Percentiles rank a stretch among this genome's conserved stretches.
phyloP scores from a whole-genome alignment of 495 filamentous ascomycete genomes.

The Alectoria sarmentosa region DNA sequence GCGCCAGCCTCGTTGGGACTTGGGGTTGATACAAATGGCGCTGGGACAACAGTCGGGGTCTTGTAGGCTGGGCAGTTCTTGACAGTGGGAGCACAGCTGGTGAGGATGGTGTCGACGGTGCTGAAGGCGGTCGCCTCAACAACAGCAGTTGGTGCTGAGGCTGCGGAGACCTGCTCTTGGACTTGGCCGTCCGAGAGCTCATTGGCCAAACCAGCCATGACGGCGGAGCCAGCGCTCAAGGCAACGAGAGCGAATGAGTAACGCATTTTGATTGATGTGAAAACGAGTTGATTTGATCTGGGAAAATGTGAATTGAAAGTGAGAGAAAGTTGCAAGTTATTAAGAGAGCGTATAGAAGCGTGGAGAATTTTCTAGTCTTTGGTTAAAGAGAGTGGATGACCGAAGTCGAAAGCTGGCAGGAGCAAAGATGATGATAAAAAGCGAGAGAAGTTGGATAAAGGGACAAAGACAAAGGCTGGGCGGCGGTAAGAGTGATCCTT shows the following conservation, averaged over 20 bases:
- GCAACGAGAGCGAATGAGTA: constrained; percentile 44
- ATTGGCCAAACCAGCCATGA: constrained; percentile 20
- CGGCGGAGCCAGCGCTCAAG: constrained; percentile 38
- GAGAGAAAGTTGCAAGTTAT: background rate
- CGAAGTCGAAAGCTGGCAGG: constrained; percentile 43
- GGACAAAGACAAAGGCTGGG: constrained; percentile 20
- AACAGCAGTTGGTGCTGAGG: background rate
- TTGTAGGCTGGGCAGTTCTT: constrained; percentile 28
- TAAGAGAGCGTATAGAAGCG: constrained; percentile 34
- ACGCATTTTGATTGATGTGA: constrained; percentile 46
- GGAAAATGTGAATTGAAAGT: too few species aligned
- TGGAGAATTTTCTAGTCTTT: constrained; percentile 33
- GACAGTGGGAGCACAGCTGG: constrained; percentile 52
- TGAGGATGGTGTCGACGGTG: constrained; percentile 51
- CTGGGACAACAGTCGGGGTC: constrained; percentile 19
- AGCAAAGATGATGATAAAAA: constrained; percentile 28
- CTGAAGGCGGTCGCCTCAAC: constrained; percentile 44
- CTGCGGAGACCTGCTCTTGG: constrained; percentile 18
- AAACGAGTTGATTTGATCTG: constrained; percentile 27
- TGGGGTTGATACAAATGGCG: background rate
- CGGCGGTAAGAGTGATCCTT: constrained; percentile 21
- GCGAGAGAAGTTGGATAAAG: constrained; percentile 25
- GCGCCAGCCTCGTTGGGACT: constrained; percentile 6
- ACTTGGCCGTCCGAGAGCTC: constrained; percentile 25
- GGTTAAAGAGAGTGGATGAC: constrained; percentile 46